These are phyloP conservation scores for Boeremia lycopersici DNA, from an alignment of 2,329 filamentous ascomycete species.

Conservation along the genomic window DNA sequence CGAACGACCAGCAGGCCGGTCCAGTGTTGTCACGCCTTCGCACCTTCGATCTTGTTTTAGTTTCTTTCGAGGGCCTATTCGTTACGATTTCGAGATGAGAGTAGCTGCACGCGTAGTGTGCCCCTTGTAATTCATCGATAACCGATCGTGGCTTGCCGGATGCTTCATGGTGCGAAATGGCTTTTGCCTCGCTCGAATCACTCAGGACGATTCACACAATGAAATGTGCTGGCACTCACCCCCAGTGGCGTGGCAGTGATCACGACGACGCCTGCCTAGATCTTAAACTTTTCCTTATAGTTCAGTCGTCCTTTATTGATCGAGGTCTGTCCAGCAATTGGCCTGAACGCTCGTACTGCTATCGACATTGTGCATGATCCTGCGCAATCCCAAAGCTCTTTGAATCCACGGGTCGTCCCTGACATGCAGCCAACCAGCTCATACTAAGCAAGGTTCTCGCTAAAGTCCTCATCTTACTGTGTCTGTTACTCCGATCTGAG, in stretches of 20 bases:
- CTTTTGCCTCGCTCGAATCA: slow-evolving; percentile 17
- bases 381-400: slow-evolving; percentile 8
- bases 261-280: neutral
- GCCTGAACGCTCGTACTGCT: neutral
- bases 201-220: slow-evolving; percentile 14
- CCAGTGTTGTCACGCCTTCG: slow-evolving; percentile 32
- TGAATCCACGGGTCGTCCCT: slow-evolving; percentile 26
- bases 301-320: neutral
- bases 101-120: slow-evolving; percentile 1
- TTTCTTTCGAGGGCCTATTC: neutral
- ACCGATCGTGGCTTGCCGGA: slow-evolving; percentile 22
- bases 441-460: slow-evolving; percentile 20
- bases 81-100: neutral
- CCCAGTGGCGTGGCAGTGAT: neutral
- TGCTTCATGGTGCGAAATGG: slow-evolving; percentile 20
- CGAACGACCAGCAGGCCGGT: slow-evolving; percentile 35
- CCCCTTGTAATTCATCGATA: slow-evolving; percentile 6
- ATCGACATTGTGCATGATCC: neutral
- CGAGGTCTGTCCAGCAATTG: no score
- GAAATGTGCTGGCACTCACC: slow-evolving; percentile 12
- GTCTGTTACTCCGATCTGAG: slow-evolving; percentile 10
- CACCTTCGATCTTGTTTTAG: slow-evolving; percentile 19
- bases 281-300: neutral
- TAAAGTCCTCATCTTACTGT: slow-evolving; percentile 22
- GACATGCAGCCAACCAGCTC: slow-evolving; percentile 22